A percentile compares a stretch with the other conserved stretches of the same genome.
Conservation (phyloP, 1,139 yeast genomes). For the Yarrowia galli region DNA sequence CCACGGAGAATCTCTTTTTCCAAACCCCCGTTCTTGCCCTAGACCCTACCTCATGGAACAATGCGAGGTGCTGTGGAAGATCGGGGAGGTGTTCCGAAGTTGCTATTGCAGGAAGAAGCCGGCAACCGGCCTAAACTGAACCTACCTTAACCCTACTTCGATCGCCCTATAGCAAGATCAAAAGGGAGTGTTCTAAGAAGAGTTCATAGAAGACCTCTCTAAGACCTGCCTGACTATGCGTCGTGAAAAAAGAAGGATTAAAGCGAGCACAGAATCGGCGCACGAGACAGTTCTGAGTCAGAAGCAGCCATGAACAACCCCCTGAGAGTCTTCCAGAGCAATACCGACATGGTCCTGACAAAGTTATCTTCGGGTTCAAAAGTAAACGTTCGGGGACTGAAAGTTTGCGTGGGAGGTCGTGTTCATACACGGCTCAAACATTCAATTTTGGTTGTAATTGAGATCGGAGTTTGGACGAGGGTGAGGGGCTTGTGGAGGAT, state of each 20-base stretch:
- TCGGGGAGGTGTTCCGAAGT: neutral
- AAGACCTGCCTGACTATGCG: neutral
- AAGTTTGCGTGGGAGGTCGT: neutral
- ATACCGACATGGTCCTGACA: no score
- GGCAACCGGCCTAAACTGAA: neutral
- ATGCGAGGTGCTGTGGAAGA: neutral
- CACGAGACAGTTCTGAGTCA: neutral
- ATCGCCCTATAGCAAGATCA: neutral
- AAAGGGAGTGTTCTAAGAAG: no score
- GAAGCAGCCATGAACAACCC: neutral
- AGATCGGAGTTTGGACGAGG: no score
- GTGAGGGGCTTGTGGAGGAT: no score
- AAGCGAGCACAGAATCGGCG: no score
- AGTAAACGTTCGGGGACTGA: neutral
- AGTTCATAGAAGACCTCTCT: no score
- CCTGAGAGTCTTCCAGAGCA: no score
- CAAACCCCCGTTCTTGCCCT: no score
- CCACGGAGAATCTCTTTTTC: neutral
- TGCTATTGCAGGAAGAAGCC: slow-evolving; percentile 15
- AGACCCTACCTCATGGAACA: neutral
- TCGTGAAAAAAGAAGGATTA: neutral
- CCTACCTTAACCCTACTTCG: slow-evolving; percentile 9
- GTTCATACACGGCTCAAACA: no score
- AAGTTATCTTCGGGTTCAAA: no score
- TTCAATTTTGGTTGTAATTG: no score